phyloP scores from a whole-genome alignment of 371 early-diverging fungal species.

The Lichtheimia ramosa region DNA sequence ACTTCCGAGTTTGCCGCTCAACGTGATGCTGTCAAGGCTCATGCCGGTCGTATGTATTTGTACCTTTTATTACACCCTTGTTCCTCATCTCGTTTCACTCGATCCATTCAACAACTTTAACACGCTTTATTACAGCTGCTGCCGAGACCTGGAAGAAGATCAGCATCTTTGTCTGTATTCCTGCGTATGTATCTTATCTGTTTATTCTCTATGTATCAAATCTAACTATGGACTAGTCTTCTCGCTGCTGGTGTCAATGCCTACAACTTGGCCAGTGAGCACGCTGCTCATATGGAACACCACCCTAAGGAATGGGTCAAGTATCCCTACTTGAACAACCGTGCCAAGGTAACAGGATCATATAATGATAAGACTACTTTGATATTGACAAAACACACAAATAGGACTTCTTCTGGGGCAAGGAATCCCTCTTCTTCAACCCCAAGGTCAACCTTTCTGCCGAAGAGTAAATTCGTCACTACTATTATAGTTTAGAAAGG shows the following conservation, averaged over 20 bases:
- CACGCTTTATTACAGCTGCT: constrained; percentile 25
- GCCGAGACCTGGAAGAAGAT: constrained; percentile 56
- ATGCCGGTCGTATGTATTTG: constrained; percentile 39
- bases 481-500: too few species aligned
- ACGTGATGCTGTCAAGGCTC: constrained; percentile 47
- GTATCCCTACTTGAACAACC: constrained; percentile 48
- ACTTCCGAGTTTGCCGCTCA: constrained; percentile 28
- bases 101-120: not conserved
- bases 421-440: constrained; percentile 52
- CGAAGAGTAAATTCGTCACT: constrained; percentile 15
- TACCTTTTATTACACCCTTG: too few species aligned
- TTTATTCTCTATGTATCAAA: not conserved
- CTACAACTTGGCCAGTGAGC: constrained; percentile 40
- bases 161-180: constrained; percentile 46
- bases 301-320: constrained; percentile 45
- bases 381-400: not conserved
- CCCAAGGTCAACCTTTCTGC: constrained; percentile 49
- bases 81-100: not conserved
- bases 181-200: constrained; percentile 32
- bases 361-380: not conserved
- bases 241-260: constrained; percentile 43
- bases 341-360: constrained; percentile 25
- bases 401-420: constrained; percentile 52
- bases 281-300: constrained; percentile 40
- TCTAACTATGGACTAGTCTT: constrained; percentile 22